Percentiles rank a stretch among this genome's conserved stretches.
These are phyloP conservation scores for Metarhizium album DNA, from an alignment of 2,329 filamentous ascomycete species.

Conservation along the genomic window DNA sequence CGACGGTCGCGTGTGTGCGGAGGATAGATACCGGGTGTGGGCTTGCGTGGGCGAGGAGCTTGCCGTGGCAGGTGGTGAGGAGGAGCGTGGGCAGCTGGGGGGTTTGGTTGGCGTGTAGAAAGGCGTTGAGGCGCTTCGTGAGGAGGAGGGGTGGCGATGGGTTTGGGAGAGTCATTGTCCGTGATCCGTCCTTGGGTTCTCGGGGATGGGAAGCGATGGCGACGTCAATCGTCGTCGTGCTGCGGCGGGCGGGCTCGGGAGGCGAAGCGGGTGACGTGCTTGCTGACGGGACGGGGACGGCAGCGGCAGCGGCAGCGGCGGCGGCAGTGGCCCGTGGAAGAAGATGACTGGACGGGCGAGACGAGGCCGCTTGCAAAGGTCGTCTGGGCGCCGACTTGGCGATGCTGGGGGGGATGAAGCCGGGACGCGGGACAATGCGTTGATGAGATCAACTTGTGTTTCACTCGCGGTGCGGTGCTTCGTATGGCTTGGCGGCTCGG, in stretches of 20 bases:
- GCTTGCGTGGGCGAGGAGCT: conserved; percentile 52
- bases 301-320: too few species aligned
- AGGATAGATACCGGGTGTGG: conserved; percentile 43
- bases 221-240: not conserved
- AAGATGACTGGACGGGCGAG: too few species aligned
- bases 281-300: too few species aligned
- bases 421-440: not conserved
- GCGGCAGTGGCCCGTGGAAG: too few species aligned
- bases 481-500: not conserved
- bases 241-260: not conserved
- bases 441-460: too few species aligned
- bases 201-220: too few species aligned
- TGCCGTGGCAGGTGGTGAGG: conserved; percentile 48
- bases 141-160: conserved; percentile 50
- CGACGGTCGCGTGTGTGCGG: conserved; percentile 53
- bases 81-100: conserved; percentile 48
- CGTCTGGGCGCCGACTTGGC: not conserved
- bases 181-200: not conserved
- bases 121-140: conserved; percentile 52
- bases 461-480: too few species aligned
- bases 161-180: conserved; percentile 23
- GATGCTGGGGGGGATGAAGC: not conserved
- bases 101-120: conserved; percentile 48
- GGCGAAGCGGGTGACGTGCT: too few species aligned
- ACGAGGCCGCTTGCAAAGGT: not conserved